Evolutionary conservation across 2,329 filamentous ascomycete genomes (phyloP).

Genomic region (Xylaria sp.): DNA sequence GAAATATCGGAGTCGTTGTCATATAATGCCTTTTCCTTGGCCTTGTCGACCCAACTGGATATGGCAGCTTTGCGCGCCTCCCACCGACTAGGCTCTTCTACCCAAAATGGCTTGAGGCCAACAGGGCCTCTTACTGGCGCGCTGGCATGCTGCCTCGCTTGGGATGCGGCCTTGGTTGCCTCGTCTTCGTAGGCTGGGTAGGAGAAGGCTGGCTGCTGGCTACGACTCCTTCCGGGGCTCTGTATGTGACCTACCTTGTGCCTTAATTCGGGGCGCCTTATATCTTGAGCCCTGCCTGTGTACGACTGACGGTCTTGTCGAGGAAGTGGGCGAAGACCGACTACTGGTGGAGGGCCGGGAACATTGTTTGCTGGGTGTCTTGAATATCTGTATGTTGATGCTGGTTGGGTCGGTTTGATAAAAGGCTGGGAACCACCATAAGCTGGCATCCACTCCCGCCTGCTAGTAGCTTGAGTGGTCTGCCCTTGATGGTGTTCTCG

Average conservation of each 20-base stretch:
- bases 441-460: background rate
- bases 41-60: constrained; percentile 1
- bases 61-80: background rate
- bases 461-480: background rate
- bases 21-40: background rate
- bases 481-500: background rate
- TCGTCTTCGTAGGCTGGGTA: background rate
- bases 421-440: constrained; percentile 15
- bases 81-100: background rate
- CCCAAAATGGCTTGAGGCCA: background rate
- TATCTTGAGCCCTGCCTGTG: background rate
- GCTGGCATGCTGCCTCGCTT: background rate
- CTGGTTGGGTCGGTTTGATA: constrained; percentile 16
- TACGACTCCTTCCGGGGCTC: background rate
- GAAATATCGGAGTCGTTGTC: constrained; percentile 25
- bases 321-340: constrained; percentile 8
- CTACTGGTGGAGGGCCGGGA: constrained; percentile 14
- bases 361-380: background rate
- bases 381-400: constrained; percentile 9
- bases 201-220: background rate
- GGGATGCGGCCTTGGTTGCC: background rate
- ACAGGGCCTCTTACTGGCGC: background rate
- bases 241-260: background rate
- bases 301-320: background rate
- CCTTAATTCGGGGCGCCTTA: background rate